Evolutionary conservation across 2,329 filamentous ascomycete genomes (phyloP).

Genomic region (Cryphonectria radicalis): DNA sequence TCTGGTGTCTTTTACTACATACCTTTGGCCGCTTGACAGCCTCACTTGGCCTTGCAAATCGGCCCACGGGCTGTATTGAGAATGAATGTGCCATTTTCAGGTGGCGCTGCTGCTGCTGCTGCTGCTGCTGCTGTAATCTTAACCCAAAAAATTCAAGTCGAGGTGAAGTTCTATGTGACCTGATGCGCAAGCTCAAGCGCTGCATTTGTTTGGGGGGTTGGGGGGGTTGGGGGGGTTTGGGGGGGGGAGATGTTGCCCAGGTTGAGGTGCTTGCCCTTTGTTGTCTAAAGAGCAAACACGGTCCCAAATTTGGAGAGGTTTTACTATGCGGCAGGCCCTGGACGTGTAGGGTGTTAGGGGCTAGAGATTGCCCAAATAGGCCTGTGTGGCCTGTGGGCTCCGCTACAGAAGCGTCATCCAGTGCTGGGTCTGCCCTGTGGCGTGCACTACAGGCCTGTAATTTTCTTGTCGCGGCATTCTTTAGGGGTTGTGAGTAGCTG

Average conservation of each 20-base stretch:
- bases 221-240: background rate
- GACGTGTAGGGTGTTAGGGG: background rate
- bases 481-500: background rate
- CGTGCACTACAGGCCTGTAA: background rate
- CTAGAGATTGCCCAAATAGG: background rate
- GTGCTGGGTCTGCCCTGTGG: background rate
- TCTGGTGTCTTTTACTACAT: constrained; percentile 23
- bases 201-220: background rate
- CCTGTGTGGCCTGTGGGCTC: background rate
- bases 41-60: constrained; percentile 70
- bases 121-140: background rate
- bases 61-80: constrained; percentile 69
- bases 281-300: background rate
- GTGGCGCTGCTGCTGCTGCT: background rate
- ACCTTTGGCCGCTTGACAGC: constrained; percentile 77
- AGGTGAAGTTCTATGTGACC: constrained; percentile 1
- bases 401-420: background rate
- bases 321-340: too few relatives aligned
- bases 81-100: constrained; percentile 47
- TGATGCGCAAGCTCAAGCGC: background rate
- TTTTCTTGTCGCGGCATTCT: background rate
- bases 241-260: background rate
- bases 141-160: background rate
- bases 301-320: background rate
- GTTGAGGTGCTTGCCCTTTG: background rate